phyloP scores from a whole-genome alignment of 202 grass and related monocot species.

The Panicum hallii region DNA sequence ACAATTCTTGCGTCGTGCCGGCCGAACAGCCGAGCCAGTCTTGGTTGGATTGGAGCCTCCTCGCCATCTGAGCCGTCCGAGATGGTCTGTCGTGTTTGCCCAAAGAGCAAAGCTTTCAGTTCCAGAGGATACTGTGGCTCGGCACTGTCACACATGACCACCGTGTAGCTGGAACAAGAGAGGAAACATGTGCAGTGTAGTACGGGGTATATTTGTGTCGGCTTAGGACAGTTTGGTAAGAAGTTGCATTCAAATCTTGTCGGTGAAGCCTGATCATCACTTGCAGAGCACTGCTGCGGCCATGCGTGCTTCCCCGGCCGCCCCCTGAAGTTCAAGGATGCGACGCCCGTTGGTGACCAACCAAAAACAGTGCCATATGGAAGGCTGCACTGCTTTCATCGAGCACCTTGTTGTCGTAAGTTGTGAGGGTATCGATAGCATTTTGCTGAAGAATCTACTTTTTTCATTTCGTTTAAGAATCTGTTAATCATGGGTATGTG shows the following conservation, averaged over 20 bases:
- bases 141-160: not conserved
- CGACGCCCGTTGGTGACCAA: not conserved
- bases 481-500: too few species aligned
- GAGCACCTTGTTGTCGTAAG: not conserved
- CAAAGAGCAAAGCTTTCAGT: not conserved
- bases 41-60: not conserved
- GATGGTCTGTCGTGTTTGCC: not conserved
- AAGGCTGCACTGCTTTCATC: not conserved
- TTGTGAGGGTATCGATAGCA: not conserved
- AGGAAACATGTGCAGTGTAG: not conserved
- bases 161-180: not conserved
- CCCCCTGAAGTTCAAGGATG: not conserved
- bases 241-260: conserved; percentile 15
- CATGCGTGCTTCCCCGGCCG: not conserved
- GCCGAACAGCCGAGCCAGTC: not conserved
- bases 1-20: not conserved
- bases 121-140: not conserved
- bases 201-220: not conserved
- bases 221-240: conserved; percentile 7
- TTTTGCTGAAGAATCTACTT: not conserved
- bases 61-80: not conserved
- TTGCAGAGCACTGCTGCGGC: not conserved
- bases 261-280: conserved; percentile 9
- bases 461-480: too few species aligned
- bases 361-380: not conserved